Percentiles rank a stretch among this genome's conserved stretches.
Evolutionary conservation across 805 yeast species (phyloP).

Genomic region (Grigorovia transvaalensis): DNA sequence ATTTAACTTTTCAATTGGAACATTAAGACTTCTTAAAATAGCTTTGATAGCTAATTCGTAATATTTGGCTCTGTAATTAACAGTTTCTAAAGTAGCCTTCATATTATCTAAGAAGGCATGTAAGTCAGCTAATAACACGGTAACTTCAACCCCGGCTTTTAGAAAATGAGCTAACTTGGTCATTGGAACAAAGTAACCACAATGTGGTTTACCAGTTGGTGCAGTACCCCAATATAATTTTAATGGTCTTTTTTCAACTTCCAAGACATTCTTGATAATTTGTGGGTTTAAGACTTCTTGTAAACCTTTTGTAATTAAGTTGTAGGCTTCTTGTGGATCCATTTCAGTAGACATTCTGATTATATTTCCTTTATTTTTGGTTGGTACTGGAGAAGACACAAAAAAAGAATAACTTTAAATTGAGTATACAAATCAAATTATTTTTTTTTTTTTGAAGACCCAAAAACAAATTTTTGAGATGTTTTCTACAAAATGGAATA

Average conservation of each 20-base stretch:
- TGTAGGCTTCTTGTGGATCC: slow-evolving; percentile 55
- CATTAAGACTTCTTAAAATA: slow-evolving; percentile 74
- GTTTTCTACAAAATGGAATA: not conserved
- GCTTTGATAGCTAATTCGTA: slow-evolving; percentile 79
- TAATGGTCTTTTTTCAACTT: slow-evolving; percentile 70
- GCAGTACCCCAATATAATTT: slow-evolving; percentile 98
- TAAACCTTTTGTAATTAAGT: slow-evolving; percentile 70
- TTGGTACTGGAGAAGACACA: too few relatives aligned
- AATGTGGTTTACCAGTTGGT: slow-evolving; percentile 97
- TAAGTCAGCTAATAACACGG: slow-evolving; percentile 82
- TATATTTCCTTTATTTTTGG: too few relatives aligned
- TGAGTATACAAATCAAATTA: not conserved
- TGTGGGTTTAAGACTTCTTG: slow-evolving; percentile 88
- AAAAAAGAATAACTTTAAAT: too few relatives aligned
- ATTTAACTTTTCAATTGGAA: slow-evolving; percentile 78
- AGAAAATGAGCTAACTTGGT: slow-evolving; percentile 89
- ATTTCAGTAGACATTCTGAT: slow-evolving; percentile 5
- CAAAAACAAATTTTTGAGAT: too few relatives aligned
- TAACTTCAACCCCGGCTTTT: slow-evolving; percentile 93
- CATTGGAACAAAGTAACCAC: slow-evolving; percentile 98
- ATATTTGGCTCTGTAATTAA: slow-evolving; percentile 78
- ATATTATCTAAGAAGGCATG: slow-evolving; percentile 96
- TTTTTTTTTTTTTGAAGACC: not conserved
- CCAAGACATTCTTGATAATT: slow-evolving; percentile 75
- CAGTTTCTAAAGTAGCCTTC: slow-evolving; percentile 96